phyloP scores from a whole-genome alignment of 306 rosid species.

The Ormosia semicastrata region DNA sequence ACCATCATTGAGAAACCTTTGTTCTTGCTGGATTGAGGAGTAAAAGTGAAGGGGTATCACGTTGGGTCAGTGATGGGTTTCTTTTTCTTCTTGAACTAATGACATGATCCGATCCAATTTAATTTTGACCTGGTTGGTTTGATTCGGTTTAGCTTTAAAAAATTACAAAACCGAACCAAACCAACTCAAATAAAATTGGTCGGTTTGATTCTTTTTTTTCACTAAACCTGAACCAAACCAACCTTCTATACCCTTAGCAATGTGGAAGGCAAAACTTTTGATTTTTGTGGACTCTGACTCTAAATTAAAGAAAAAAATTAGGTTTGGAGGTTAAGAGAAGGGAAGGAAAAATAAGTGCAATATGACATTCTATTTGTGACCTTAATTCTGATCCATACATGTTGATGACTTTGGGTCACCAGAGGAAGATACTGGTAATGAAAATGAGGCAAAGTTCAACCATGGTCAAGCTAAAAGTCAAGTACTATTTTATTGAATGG shows the following conservation, averaged over 20 bases:
- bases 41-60: no score
- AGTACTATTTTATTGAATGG: background rate
- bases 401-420: conserved; percentile 49
- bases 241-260: background rate
- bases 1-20: no score
- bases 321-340: background rate
- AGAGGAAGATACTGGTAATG: conserved; percentile 55
- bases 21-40: no score
- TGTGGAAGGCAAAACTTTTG: conserved; percentile 1
- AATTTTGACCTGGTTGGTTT: no score
- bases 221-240: no score
- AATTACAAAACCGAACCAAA: no score
- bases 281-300: background rate
- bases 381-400: conserved; percentile 68
- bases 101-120: no score
- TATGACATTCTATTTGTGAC: conserved; percentile 36
- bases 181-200: no score
- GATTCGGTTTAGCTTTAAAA: no score
- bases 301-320: background rate
- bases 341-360: background rate
- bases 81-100: no score
- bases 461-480: conserved; percentile 37
- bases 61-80: no score
- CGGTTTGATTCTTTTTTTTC: no score
- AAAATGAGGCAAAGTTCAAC: conserved; percentile 38